Base-by-base conservation (phyloP, 257 asterid species). In the Pogostemon cablin region DNA sequence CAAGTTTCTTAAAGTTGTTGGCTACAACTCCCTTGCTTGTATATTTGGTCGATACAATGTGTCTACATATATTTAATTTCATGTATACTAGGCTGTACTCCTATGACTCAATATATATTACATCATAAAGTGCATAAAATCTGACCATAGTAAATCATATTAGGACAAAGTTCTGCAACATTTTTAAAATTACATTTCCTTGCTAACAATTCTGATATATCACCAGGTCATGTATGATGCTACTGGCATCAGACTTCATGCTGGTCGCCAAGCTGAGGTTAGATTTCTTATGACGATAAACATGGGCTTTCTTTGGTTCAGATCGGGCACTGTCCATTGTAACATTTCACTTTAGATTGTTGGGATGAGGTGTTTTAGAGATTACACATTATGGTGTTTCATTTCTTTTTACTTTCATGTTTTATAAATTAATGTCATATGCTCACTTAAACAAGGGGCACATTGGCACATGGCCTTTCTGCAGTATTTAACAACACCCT, bases 211-310 rank as follows among this genome's bases (percentile, higher is more conserved):
- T 57, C 46, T 64, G 53, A 63, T 69, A 53, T 77, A 41, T 77
- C 81, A 34, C 63, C 88, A 93, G 98, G 98, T 93, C 58, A 93
- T 91, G 97, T 91, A 93, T 50, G 99, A 93, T 72, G 99, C 99
- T 73, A 88, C 96, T 32, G 97, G 97, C 4, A 84, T 91, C 81
- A 89, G 99, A 79, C 91, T 86, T 76, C 99, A 91, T 86, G 96
- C 99, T 73, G 96, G 97, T 54, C 88, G 99, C 42, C 99, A 93
- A 79, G 99, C 99, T 79, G 97, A 90, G 88, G 98, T 93, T 80
- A 82, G 83, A 72, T 65, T 53, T 66, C 57, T 53, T 75, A 6
- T 78, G 59, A 54, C 72, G 46, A 50, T 25, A 60, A 52, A 7
- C 38, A 20, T 52, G 15, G n/a, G 54, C 65, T 47, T 68, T 9